A percentile compares a stretch with the other conserved stretches of the same genome.
phyloP scores from a whole-genome alignment of 768 basidiomycete genomes.

The Phaffia tasmanica region DNA sequence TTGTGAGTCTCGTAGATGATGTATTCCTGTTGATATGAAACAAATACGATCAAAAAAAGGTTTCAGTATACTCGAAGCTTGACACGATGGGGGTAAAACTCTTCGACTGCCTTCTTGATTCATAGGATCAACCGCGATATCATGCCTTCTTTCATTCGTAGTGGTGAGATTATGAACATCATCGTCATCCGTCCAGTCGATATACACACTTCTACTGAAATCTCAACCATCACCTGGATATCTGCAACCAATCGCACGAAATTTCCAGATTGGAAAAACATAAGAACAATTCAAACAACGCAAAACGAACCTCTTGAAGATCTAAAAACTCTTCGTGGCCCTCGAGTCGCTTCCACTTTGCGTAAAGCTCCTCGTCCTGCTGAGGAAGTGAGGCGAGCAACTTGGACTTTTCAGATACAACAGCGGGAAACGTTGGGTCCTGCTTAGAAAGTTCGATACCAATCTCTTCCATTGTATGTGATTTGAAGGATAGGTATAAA shows the following conservation, averaged over 20 bases:
- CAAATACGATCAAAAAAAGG: background rate
- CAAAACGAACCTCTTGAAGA: slow-evolving; percentile 38
- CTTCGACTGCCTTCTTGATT: background rate
- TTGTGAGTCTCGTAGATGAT: slow-evolving; percentile 99
- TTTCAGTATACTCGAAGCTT: background rate
- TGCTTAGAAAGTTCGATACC: slow-evolving; percentile 48
- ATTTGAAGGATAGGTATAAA: too few species aligned
- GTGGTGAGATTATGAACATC: too few species aligned
- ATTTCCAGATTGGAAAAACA: too few species aligned
- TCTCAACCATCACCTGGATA: too few species aligned
- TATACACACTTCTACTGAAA: background rate
- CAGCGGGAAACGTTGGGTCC: slow-evolving; percentile 84
- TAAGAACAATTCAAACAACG: too few species aligned
- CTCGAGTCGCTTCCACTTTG: slow-evolving; percentile 92
- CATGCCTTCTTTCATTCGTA: background rate
- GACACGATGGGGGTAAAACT: background rate
- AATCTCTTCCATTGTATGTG: slow-evolving; percentile 63
- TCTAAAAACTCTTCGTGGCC: slow-evolving; percentile 88
- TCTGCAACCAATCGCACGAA: background rate
- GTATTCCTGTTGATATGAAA: slow-evolving; percentile 58
- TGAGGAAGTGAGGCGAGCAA: slow-evolving; percentile 74
- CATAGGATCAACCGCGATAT: background rate
- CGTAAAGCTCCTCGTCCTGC: slow-evolving; percentile 71
- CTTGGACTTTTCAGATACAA: slow-evolving; percentile 77
- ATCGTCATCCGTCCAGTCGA: background rate